phyloP scores from a whole-genome alignment of 352 stramenopile genomes.

The Globisporangium barbulae region DNA sequence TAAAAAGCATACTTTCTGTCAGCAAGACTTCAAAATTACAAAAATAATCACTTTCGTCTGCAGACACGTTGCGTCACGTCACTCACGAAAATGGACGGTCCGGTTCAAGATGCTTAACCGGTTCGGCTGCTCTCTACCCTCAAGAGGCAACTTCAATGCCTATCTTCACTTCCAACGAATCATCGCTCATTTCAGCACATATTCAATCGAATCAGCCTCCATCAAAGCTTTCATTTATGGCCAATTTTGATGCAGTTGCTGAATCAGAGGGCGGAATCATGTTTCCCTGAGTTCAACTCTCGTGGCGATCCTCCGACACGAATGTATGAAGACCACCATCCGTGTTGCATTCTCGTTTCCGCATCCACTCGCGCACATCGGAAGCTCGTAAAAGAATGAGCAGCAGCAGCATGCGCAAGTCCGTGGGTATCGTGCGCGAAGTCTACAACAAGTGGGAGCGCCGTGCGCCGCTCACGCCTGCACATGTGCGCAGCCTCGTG shows the following conservation, averaged over 20 bases:
- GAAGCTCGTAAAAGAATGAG: neutral
- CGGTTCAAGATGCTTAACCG: conserved; percentile 2
- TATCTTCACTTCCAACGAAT: neutral
- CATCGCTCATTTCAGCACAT: neutral
- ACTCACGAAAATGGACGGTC: neutral
- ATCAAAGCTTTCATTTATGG: neutral
- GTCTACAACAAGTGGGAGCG: conserved; percentile 96
- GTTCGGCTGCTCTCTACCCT: neutral
- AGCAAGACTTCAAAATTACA: neutral
- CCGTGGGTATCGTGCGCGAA: conserved; percentile 91
- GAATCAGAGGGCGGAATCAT: conserved; percentile 3
- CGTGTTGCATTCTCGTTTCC: neutral
- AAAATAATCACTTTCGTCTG: neutral
- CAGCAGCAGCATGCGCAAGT: conserved; percentile 33
- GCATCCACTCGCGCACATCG: conserved; percentile 1
- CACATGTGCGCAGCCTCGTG: conserved; percentile 86
- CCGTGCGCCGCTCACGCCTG: conserved; percentile 88
- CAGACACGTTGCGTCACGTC: conserved; percentile 7
- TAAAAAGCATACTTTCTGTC: neutral
- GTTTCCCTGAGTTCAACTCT: conserved; percentile 2
- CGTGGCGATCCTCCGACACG: neutral
- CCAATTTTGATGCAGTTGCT: neutral
- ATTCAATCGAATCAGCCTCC: neutral
- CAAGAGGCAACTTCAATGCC: neutral
- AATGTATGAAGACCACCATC: neutral